Evolutionary conservation across 164 flowering plant species (phyloP), one percentile per base, ranked within the genome.

Genomic region (Magnolia changhungtana): DNA sequence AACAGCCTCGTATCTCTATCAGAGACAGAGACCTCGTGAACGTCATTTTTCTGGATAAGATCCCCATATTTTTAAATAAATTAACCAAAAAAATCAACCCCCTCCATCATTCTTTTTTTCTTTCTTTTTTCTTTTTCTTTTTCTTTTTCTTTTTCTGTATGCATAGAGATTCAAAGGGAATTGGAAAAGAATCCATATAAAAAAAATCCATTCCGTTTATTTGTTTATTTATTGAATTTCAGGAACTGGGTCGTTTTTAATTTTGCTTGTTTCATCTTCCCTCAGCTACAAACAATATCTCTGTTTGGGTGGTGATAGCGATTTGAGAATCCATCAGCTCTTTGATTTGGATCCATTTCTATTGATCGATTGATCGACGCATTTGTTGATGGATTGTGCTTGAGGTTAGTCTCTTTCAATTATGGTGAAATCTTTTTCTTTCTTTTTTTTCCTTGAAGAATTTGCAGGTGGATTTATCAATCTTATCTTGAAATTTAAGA

Each of bases 21-120:
- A 59, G 63, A 59, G 63, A 59, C 63, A 59, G n/a, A 77, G 72
- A 37, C 80, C 72, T 77, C 71, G 80, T 79, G 74, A 72, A 71
- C 67, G 73, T 72, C 37, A 50, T 20, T 55, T 74, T 74, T 77
- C 37, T 59, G 86, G 86, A 84, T 84, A 84, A 82, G 84, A 78
- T 82, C 78, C 29, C 31, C 37, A 52, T 72, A 4, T 19, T 13
- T 19, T 13, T 14, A 4, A 59, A 59, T 59, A 59, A 59, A 59
- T 59, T 13, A 59, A 59, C n/a, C n/a, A 59, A 19, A 59, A 59
- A 59, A 59, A 59, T 4, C 10, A 19, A 23, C 4, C 6, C 23
- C 10, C 23, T 64, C 9, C 7, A 64, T 0, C 20, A 63, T 63
- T 63, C 21, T n/a, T 18, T 63, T 59, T 59, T 59, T 59, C 2